Conservation (phyloP, 768 basidiomycete genomes). For the Kwoniella bestiolae region DNA sequence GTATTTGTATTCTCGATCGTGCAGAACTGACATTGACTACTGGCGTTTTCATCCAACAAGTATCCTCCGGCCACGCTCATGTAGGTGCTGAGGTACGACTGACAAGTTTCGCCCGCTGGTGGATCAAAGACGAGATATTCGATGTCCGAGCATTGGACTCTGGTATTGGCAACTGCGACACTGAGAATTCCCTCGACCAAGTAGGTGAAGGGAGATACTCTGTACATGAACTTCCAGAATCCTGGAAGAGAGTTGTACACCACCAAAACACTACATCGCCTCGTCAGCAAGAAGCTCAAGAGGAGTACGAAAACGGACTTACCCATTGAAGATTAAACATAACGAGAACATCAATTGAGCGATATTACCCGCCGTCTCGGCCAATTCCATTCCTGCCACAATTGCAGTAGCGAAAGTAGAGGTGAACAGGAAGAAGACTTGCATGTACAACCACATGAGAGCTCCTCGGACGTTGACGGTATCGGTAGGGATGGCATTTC, state of each 20-base stretch:
- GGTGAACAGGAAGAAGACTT: slow-evolving; percentile 60
- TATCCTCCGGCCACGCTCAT: slow-evolving; percentile 71
- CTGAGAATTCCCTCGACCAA: slow-evolving; percentile 47
- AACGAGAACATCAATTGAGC: slow-evolving; percentile 60
- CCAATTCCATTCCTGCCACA: slow-evolving; percentile 57
- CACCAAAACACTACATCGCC: slow-evolving; percentile 46
- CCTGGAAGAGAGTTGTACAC: slow-evolving; percentile 44
- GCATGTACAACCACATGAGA: slow-evolving; percentile 60
- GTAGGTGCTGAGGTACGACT: slow-evolving; percentile 72
- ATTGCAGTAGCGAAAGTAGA: slow-evolving; percentile 57
- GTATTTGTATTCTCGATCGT: slow-evolving; percentile 65
- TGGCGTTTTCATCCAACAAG: slow-evolving; percentile 69
- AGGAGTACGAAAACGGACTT: slow-evolving; percentile 12
- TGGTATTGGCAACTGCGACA: slow-evolving; percentile 65
- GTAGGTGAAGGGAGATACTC: slow-evolving; percentile 59
- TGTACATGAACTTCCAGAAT: slow-evolving; percentile 56
- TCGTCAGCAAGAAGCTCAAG: slow-evolving; percentile 19
- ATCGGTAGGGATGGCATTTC: slow-evolving; percentile 58
- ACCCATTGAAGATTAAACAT: slow-evolving; percentile 60
- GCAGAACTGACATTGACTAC: slow-evolving; percentile 72
- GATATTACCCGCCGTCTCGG: slow-evolving; percentile 60
- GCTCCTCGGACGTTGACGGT: slow-evolving; percentile 58
- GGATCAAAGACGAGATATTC: slow-evolving; percentile 77
- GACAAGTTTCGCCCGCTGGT: slow-evolving; percentile 73
- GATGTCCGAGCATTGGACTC: slow-evolving; percentile 67